Evolutionary conservation across 1,284 basidiomycete species (phyloP).

Genomic region (Leucoagaricus sp.): DNA sequence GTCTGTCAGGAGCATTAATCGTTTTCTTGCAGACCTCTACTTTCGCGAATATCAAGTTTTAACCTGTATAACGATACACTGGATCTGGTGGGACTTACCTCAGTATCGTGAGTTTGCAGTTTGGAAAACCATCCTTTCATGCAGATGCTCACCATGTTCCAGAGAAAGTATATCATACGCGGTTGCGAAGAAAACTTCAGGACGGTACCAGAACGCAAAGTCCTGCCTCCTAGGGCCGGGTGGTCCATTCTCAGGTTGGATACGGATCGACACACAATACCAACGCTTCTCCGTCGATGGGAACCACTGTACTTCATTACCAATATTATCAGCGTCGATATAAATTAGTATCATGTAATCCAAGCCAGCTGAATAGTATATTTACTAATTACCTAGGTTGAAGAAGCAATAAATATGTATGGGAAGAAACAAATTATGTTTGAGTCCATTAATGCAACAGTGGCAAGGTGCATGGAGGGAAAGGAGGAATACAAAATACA

Average conservation of each 20-base stretch:
- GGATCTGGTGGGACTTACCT: not conserved
- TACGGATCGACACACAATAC: conserved; percentile 13
- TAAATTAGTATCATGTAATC: not conserved
- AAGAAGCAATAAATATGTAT: not conserved
- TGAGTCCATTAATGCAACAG: not conserved
- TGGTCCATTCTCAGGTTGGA: conserved; percentile 18
- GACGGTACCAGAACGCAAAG: conserved; percentile 16
- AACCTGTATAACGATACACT: conserved; percentile 36
- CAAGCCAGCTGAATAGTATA: not conserved
- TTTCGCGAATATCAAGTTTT: conserved; percentile 53
- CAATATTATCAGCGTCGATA: not conserved
- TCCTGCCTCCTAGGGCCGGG: conserved; percentile 5
- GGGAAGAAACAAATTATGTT: not conserved
- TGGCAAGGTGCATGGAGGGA: no score
- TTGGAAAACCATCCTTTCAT: not conserved
- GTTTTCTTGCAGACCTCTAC: conserved; percentile 40
- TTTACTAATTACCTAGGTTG: not conserved
- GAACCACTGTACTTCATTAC: no score
- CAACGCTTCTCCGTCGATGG: conserved; percentile 15
- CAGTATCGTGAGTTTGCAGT: not conserved
- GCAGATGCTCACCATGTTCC: not conserved
- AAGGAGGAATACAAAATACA: no score
- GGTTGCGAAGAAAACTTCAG: conserved; percentile 9
- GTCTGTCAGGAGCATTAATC: not conserved
- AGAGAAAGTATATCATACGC: not conserved